Evolutionary conservation across 192 early-diverging fungal species (phyloP).

Genomic region (Umbelopsis sp.): DNA sequence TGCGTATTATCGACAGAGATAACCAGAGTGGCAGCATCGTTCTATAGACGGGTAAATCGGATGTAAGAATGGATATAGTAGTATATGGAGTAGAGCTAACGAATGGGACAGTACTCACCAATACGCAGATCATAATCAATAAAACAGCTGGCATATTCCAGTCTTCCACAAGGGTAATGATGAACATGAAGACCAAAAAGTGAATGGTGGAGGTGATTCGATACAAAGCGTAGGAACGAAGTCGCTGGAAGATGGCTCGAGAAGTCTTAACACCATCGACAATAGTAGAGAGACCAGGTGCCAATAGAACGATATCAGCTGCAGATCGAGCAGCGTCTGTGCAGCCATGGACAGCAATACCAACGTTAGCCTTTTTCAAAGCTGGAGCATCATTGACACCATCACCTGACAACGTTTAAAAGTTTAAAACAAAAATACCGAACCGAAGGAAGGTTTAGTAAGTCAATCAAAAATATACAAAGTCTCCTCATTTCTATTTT

Average conservation of each 20-base stretch:
- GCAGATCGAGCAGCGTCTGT: conserved; percentile 96
- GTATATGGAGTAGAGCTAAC: not conserved
- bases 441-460: no score
- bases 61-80: not conserved
- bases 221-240: conserved; percentile 91
- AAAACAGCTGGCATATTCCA: conserved; percentile 81
- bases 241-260: conserved; percentile 94
- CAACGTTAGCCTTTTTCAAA: conserved; percentile 96
- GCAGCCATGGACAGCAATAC: conserved; percentile 94
- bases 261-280: conserved; percentile 89
- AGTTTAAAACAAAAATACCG: not conserved
- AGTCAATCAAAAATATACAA: no score
- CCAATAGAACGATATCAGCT: conserved; percentile 93
- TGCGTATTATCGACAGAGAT: conserved; percentile 93
- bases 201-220: conserved; percentile 96
- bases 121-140: conserved; percentile 86
- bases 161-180: conserved; percentile 77
- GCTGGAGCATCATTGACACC: conserved; percentile 98
- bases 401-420: conserved; percentile 51
- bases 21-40: conserved; percentile 90
- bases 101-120: conserved; percentile 38
- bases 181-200: conserved; percentile 96
- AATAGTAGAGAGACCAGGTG: conserved; percentile 88
- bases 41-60: conserved; percentile 30
- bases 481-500: no score